Percentiles rank a stretch among this genome's conserved stretches.
phyloP scores from a whole-genome alignment of 1,139 yeast species.

The Yamadazyma trypodendri region DNA sequence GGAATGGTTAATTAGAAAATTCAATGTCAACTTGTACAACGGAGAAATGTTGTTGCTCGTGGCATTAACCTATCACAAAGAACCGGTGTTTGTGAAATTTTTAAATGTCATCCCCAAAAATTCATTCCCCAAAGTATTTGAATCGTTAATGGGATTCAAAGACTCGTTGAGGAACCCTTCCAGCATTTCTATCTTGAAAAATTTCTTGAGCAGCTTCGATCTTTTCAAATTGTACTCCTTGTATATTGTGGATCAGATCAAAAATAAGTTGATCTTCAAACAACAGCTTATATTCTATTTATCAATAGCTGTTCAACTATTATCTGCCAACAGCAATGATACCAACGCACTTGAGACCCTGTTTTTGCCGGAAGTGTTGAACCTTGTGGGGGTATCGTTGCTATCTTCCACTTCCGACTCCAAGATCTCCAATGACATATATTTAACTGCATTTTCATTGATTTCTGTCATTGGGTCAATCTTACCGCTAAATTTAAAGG shows the following conservation, averaged over 20 bases:
- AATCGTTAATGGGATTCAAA: conserved; percentile 69
- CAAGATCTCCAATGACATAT: conserved; percentile 59
- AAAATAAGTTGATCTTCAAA: conserved; percentile 59
- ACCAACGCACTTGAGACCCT: conserved; percentile 27
- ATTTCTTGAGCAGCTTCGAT: conserved; percentile 64
- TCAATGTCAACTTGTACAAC: conserved; percentile 80
- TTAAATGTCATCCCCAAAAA: conserved; percentile 64
- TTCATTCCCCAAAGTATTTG: conserved; percentile 72
- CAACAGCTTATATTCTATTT: conserved; percentile 77
- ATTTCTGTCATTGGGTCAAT: conserved; percentile 76
- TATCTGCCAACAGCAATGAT: conserved; percentile 39
- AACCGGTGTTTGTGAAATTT: conserved; percentile 71
- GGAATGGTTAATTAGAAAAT: conserved; percentile 95
- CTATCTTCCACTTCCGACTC: conserved; percentile 33
- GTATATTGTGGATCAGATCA: conserved; percentile 54
- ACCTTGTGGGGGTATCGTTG: conserved; percentile 54
- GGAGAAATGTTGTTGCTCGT: conserved; percentile 70
- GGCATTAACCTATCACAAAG: conserved; percentile 73
- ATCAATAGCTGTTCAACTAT: conserved; percentile 65
- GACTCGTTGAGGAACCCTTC: conserved; percentile 66
- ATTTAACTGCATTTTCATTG: conserved; percentile 79
- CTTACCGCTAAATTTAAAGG: conserved; percentile 60
- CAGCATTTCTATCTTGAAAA: conserved; percentile 64
- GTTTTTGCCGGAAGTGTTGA: conserved; percentile 52
- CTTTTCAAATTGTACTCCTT: conserved; percentile 65